These are phyloP conservation scores for Asclepias syriaca DNA, from an alignment of 257 asterid genomes.

Conservation along the genomic window DNA sequence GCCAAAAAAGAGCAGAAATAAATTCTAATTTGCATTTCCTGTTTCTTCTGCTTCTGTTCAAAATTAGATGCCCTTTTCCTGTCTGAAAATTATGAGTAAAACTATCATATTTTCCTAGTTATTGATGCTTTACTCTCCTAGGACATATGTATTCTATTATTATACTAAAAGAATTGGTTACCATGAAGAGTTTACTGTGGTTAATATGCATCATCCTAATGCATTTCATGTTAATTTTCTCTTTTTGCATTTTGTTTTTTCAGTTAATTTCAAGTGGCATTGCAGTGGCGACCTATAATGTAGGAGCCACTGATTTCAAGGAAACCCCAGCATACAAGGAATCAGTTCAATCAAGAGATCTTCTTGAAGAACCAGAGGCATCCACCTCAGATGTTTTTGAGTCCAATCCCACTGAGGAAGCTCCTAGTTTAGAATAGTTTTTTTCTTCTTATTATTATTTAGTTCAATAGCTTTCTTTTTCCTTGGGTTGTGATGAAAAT, in stretches of 20 bases:
- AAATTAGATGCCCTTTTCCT: no score
- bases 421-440: slow-evolving; percentile 72
- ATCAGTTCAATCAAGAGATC: slow-evolving; percentile 65
- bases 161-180: no score
- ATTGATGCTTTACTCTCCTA: no score
- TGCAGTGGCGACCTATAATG: slow-evolving; percentile 76
- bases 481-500: not conserved
- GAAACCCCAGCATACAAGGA: slow-evolving; percentile 83
- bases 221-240: not conserved
- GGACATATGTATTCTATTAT: no score
- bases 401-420: slow-evolving; percentile 89
- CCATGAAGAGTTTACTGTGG: no score
- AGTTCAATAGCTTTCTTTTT: not conserved
- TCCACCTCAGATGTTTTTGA: slow-evolving; percentile 75
- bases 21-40: no score
- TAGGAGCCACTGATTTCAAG: slow-evolving; percentile 92
- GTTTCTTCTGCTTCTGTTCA: no score
- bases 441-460: not conserved
- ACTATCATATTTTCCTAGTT: no score
- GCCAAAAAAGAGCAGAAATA: no score
- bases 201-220: no score
- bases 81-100: no score
- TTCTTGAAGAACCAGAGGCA: slow-evolving; percentile 77
- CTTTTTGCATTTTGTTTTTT: not conserved
- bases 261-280: slow-evolving; percentile 68